These are phyloP conservation scores for Amanita brunnescens DNA, from an alignment of 768 basidiomycete species.

Conservation along the genomic window DNA sequence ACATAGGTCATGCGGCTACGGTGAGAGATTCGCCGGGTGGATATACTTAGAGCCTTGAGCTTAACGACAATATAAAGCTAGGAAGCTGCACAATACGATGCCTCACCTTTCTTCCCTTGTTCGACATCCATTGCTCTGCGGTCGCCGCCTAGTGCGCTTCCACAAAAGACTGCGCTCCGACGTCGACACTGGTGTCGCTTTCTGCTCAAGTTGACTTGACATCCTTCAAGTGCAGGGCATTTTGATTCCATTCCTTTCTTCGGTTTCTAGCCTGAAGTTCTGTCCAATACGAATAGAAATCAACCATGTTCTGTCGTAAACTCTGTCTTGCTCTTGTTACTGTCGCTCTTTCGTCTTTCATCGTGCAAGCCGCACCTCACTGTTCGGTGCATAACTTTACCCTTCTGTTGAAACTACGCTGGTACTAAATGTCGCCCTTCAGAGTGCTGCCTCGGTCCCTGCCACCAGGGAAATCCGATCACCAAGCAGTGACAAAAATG, in stretches of 20 bases:
- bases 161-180: neutral
- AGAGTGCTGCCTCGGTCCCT: too few relatives aligned
- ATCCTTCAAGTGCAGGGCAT: constrained; percentile 3
- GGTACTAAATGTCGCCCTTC: neutral
- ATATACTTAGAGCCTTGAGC: neutral
- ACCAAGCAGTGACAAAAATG: too few relatives aligned
- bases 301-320: constrained; percentile 30
- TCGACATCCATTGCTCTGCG: neutral
- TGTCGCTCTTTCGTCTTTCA: constrained; percentile 25
- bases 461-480: too few relatives aligned
- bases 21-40: neutral
- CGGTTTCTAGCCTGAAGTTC: neutral
- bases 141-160: constrained; percentile 8
- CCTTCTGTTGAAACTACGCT: neutral
- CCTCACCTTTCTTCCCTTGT: neutral
- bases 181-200: constrained; percentile 4
- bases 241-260: neutral
- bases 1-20: too few relatives aligned
- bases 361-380: constrained; percentile 22
- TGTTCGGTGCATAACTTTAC: neutral
- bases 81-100: neutral
- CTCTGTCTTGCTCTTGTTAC: constrained; percentile 31
- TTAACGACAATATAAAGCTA: neutral
- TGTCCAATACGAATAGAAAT: neutral
- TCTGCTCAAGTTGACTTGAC: constrained; percentile 2